Evolutionary conservation across 2,329 filamentous ascomycete genomes (phyloP), one percentile per base, ranked within the genome.

Genomic region (Penicillium thymicola): DNA sequence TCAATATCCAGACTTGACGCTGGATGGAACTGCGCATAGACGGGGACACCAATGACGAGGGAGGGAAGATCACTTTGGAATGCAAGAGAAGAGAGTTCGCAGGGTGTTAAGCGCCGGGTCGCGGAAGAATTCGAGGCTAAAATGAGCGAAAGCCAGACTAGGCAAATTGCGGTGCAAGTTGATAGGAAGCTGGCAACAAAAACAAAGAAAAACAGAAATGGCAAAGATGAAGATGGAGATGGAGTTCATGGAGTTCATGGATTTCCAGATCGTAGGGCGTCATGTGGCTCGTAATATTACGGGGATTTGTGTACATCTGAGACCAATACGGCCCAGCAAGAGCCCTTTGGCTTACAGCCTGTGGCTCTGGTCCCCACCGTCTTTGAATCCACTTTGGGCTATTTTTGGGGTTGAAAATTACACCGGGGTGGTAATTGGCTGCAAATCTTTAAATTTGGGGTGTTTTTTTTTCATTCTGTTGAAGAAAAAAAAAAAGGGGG

Each of bases 241-340:
- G 27, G 16, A 59, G 23, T 47, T 34, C 27, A 21, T 47, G 59
- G 47, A 57, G 63, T 54, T 60, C 58, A 53, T 59, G 59, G 58
- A 63, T 60, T 63, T 58, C 59, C 48, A 55, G 52, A 59, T 59
- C 49, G 43, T 51, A 58, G 55, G 34, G 43, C 60, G 62, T 65
- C 57, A 64, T 60, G 64, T 65, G 64, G 61, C 59, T 64, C 58
- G 63, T 65, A 64, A 63, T 60, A 58, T 61, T 65, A 66, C 64
- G 48, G 40, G 48, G 21, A 27, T 45, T 45, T n/a, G 41, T 37
- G 54, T 58, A 54, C 18, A 54, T 50, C 28, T 54, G 21, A 51
- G 54, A 59, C 58, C 54, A 55, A 28, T 49, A 50, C 49, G 10
- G 36, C 25, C 25, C 11, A 45, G 9, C 14, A 37, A n/a, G 9